Conservation (phyloP, 1,284 basidiomycete genomes). For the Phellopilus nigrolimitatus region DNA sequence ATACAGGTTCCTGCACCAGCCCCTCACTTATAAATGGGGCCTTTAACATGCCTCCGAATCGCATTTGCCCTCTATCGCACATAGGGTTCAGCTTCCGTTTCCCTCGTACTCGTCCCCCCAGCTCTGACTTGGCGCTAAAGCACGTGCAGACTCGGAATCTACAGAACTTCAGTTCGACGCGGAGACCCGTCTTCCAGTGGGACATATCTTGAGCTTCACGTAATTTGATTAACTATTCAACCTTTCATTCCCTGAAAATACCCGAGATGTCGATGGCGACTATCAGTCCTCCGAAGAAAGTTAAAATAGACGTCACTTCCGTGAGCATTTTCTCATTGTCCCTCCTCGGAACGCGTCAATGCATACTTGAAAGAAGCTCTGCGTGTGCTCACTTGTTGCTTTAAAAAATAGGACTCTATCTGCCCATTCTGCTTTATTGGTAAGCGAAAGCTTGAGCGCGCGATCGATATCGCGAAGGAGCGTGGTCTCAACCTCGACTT, state of each 20-base stretch:
- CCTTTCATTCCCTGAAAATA: no score
- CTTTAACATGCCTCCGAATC: not conserved
- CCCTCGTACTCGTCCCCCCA: no score
- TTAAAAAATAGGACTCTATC: conserved; percentile 16
- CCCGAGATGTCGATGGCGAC: not conserved
- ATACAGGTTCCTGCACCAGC: not conserved
- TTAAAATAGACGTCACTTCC: conserved; percentile 16
- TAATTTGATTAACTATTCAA: no score
- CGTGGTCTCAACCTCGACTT: conserved; percentile 12
- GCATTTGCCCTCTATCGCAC: no score
- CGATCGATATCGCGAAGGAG: conserved; percentile 16
- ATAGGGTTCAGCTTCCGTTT: no score
- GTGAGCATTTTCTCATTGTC: not conserved
- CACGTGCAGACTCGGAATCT: no score
- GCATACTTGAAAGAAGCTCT: no score
- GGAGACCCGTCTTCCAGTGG: no score
- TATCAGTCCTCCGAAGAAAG: not conserved
- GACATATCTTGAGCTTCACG: no score
- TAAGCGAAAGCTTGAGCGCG: conserved; percentile 18
- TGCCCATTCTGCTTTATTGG: conserved; percentile 20
- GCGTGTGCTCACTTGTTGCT: not conserved
- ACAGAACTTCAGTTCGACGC: no score
- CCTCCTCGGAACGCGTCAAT: not conserved
- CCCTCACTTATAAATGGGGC: not conserved
- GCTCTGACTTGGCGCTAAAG: no score